phyloP scores from a whole-genome alignment of 2,329 filamentous ascomycete species.

The Sordariomycetes sp. region DNA sequence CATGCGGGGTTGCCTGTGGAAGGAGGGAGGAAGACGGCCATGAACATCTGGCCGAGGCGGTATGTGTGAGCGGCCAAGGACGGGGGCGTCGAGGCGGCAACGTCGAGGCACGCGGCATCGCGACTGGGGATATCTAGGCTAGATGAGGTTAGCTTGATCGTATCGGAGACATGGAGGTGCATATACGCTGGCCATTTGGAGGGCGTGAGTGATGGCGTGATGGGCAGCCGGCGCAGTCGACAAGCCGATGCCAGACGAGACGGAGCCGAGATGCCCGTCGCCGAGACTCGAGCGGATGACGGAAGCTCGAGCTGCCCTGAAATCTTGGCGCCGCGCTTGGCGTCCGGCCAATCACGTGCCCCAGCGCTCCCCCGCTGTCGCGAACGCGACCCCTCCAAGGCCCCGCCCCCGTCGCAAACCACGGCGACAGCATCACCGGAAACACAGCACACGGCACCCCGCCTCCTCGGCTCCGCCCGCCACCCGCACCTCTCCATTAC shows the following conservation, averaged over 20 bases:
- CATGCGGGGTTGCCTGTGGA: slow-evolving; percentile 27
- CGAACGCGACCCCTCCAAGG: not conserved
- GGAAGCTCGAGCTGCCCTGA: not conserved
- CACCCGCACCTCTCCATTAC: too few species aligned
- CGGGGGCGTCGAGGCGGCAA: not conserved
- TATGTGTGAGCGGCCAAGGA: not conserved
- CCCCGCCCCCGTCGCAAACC: not conserved
- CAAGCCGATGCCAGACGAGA: not conserved
- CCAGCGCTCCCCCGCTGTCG: not conserved
- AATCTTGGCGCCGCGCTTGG: not conserved
- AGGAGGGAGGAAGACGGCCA: slow-evolving; percentile 26
- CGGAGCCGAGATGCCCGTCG: not conserved
- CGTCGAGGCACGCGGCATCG: too few species aligned
- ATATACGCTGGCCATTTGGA: not conserved
- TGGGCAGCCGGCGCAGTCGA: not conserved
- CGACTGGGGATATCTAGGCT: too few species aligned
- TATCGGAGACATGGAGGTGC: not conserved
- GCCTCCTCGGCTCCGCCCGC: not conserved
- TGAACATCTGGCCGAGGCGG: slow-evolving; percentile 26
- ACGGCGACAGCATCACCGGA: not conserved
- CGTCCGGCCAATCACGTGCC: not conserved
- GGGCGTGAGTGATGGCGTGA: not conserved
- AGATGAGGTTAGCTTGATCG: too few species aligned
- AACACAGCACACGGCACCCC: not conserved
- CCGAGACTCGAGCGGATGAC: not conserved